phyloP scores from a whole-genome alignment of 2,329 filamentous ascomycete genomes.

The Dothideomycetes sp. region DNA sequence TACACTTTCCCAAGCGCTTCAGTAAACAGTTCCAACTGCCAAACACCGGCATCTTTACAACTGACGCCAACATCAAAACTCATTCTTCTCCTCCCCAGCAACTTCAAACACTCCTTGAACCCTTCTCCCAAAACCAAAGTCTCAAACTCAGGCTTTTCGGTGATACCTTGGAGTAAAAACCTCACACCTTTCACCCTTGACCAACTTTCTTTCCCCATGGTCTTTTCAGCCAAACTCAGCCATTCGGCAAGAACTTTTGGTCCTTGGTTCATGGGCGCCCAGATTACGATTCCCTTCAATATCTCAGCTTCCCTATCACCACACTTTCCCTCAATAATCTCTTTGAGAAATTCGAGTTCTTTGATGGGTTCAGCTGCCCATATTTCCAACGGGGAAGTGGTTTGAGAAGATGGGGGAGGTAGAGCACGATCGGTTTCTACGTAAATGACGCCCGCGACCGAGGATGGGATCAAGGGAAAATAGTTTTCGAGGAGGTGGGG shows the following conservation, averaged over 20 bases:
- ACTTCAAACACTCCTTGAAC: constrained; percentile 43
- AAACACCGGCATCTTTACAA: constrained; percentile 63
- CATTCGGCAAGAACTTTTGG: constrained; percentile 54
- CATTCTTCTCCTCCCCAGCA: constrained; percentile 52
- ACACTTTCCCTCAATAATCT: constrained; percentile 48
- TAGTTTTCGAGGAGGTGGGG: constrained; percentile 46
- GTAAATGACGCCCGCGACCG: constrained; percentile 61
- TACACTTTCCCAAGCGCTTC: constrained; percentile 43
- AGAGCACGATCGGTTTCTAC: constrained; percentile 67
- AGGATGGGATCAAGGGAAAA: constrained; percentile 30
- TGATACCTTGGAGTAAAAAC: constrained; percentile 61
- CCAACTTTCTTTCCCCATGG: constrained; percentile 55
- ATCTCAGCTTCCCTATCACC: constrained; percentile 38
- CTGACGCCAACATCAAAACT: constrained; percentile 81
- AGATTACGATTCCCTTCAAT: constrained; percentile 66
- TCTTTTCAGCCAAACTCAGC: constrained; percentile 50
- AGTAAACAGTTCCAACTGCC: constrained; percentile 38
- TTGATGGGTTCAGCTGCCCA: constrained; percentile 61
- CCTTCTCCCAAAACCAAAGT: constrained; percentile 25
- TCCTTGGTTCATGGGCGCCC: constrained; percentile 72
- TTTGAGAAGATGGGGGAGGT: constrained; percentile 16
- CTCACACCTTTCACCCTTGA: constrained; percentile 65
- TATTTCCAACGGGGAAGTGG: constrained; percentile 24
- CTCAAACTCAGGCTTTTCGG: constrained; percentile 28
- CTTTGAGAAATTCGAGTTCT: constrained; percentile 61